Evolutionary conservation across 2,329 filamentous ascomycete genomes (phyloP), one percentile per base, ranked within the genome.

Genomic region (Xylariales sp.): DNA sequence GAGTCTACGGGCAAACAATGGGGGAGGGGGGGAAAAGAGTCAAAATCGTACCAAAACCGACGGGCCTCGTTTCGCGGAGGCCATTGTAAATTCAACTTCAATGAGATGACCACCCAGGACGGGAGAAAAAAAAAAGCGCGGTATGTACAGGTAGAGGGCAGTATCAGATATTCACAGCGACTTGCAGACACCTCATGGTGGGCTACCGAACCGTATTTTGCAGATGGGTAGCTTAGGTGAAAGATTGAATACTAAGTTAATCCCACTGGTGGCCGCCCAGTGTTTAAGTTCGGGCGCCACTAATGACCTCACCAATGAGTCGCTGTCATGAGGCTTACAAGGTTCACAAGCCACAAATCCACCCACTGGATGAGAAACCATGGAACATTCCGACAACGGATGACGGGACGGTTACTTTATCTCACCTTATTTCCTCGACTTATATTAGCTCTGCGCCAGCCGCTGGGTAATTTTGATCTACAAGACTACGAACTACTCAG

Each of bases 1-100:
- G n/a, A n/a, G n/a, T n/a, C n/a, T n/a, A n/a, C n/a, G n/a, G n/a
- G n/a, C n/a, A n/a, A n/a, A n/a, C n/a, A n/a, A n/a, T n/a, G n/a
- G n/a, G n/a, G n/a, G n/a, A n/a, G n/a, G n/a, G n/a, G n/a, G n/a
- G n/a, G n/a, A n/a, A n/a, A n/a, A n/a, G n/a, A n/a, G n/a, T n/a
- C n/a, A n/a, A n/a, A n/a, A n/a, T n/a, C 29, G 34, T 40, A 43
- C 41, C 41, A 43, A 37, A 18, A 43, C 37, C 41, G 41, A 43
- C 23, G 41, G 41, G 14, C 41, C 41, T n/a, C 41, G 37, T 40
- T 40, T 43, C 10, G 33, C 28, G 12, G 41, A 34, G 21, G 37
- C 21, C 29, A 33, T 33, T 14, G 25, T 17, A 21, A 10, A 29
- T 5, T 14, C 5, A 19, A 19, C 14, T 15, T 20, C 27, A n/a